Evolutionary conservation across 1,284 basidiomycete species (phyloP), one percentile per base, ranked within the genome.

Genomic region (Rhizoctonia solani): DNA sequence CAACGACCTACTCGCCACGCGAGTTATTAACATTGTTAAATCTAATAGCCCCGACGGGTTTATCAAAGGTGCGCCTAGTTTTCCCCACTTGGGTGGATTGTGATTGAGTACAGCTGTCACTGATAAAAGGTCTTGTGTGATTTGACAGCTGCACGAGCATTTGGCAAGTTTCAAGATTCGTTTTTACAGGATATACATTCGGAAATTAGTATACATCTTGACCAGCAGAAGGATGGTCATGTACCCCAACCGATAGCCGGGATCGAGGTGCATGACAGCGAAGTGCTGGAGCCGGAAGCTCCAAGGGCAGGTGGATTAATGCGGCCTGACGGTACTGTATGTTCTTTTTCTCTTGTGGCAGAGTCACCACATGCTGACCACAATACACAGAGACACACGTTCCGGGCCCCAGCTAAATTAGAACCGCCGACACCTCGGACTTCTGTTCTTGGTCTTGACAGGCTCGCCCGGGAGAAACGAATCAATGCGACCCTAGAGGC

Each of bases 401-500:
- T 95, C 77, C 83, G 85, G 61, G 81, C 86, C 73, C 92, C 92
- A 0, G 82, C 84, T 0, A 87, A 83, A 69, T 78, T 90, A 16
- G 87, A 89, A 73, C 88, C 89, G 6, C 85, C 85, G 9, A 88
- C 87, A 14, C 88, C 89, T 3, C 81, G 89, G 39, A 77, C 84
- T 0, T 96, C 93, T 1, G 73, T 92, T 1, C 84, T 97, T 0
- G 94, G 95, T 0, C 81, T 98, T 4, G 95, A 98, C 75, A 84
- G 83, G 34, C 82, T 98, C 1, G 95, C 95, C 0, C 86, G 85
- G 67, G 92, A 95, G 75, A 98, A 97, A 77, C 81, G 91, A 52
- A 85, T 87, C 1, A 82, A 80, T 1, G 80, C 80, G 0, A 73
- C 76, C 37, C 73, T 77, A 74, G 79, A 79, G 70, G 77, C 79